A percentile compares a stretch with the other conserved stretches of the same genome.
Evolutionary conservation across 1,284 basidiomycete genomes (phyloP).

Genomic region (Coniferiporia weirii): DNA sequence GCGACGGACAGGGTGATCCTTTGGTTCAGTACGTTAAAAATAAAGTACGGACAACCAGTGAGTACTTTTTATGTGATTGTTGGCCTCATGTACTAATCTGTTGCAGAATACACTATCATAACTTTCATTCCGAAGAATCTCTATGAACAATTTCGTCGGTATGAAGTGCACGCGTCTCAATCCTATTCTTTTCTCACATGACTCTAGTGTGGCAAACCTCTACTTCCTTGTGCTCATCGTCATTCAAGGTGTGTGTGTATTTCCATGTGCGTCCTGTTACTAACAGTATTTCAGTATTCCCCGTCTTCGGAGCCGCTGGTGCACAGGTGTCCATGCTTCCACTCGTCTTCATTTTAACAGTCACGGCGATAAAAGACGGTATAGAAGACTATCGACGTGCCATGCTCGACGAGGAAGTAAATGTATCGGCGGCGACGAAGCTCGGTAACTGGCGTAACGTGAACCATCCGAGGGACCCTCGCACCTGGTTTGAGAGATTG

Average conservation of each 20-base stretch:
- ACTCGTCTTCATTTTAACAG: constrained; percentile 79
- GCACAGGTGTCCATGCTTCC: constrained; percentile 85
- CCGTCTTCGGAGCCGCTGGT: constrained; percentile 85
- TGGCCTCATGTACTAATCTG: constrained; percentile 14
- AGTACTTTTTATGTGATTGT: constrained; percentile 31
- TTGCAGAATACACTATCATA: constrained; percentile 80
- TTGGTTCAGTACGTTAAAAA: constrained; percentile 78
- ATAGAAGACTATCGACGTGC: constrained; percentile 92
- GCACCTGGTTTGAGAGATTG: constrained; percentile 70
- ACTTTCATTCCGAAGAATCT: constrained; percentile 95
- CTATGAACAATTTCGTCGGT: constrained; percentile 86
- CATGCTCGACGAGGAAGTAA: constrained; percentile 84
- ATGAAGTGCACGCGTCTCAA: constrained; percentile 23
- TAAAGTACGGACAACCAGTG: constrained; percentile 92
- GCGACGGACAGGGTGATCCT: constrained; percentile 74
- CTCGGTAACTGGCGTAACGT: constrained; percentile 87
- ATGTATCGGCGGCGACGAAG: constrained; percentile 83
- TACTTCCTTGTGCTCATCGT: constrained; percentile 87
- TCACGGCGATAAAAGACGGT: constrained; percentile 93
- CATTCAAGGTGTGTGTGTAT: constrained; percentile 54
- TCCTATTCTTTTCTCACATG: constrained; percentile 11
- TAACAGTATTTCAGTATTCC: constrained; percentile 55
- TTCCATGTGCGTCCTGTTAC: neutral
- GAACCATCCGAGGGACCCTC: constrained; percentile 78
- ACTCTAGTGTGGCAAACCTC: constrained; percentile 77